A percentile compares a stretch with the other conserved stretches of the same genome.
These are phyloP conservation scores for Parascedosporium putredinis DNA, from an alignment of 2,329 filamentous ascomycete species.

Conservation along the genomic window DNA sequence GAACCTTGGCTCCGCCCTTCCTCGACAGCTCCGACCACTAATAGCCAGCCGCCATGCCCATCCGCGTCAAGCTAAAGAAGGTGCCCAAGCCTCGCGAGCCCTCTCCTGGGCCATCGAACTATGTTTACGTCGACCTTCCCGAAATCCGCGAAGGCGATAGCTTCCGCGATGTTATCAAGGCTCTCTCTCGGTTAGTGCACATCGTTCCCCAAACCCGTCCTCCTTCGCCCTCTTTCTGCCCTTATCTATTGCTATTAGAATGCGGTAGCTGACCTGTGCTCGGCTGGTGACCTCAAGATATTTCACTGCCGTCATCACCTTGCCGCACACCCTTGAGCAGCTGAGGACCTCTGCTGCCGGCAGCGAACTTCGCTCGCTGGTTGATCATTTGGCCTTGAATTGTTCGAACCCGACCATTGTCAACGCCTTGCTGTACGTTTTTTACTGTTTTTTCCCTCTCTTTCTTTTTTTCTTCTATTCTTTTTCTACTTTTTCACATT, in stretches of 20 bases:
- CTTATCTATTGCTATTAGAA: neutral
- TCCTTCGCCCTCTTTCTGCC: neutral
- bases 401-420: conserved; percentile 62
- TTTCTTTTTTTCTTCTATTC: too few species aligned
- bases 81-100: conserved; percentile 17
- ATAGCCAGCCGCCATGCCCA: conserved; percentile 20
- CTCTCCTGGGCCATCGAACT: conserved; percentile 17
- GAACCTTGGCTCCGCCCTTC: neutral
- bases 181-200: conserved; percentile 47
- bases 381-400: conserved; percentile 51
- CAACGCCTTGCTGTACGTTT: conserved; percentile 59
- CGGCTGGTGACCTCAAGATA: conserved; percentile 33
- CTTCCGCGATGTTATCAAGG: conserved; percentile 45
- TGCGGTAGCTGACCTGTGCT: too few species aligned
- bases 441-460: too few species aligned
- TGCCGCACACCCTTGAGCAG: conserved; percentile 64
- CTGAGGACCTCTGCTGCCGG: conserved; percentile 56
- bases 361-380: conserved; percentile 44
- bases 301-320: conserved; percentile 49
- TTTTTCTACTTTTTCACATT: conserved; percentile 3
- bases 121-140: conserved; percentile 20
- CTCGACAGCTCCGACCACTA: neutral
- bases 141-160: conserved; percentile 20
- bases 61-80: conserved; percentile 14
- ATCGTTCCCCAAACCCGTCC: neutral